These are phyloP conservation scores for Flagelloscypha sp. DNA, from an alignment of 768 basidiomycete species.

Conservation along the genomic window DNA sequence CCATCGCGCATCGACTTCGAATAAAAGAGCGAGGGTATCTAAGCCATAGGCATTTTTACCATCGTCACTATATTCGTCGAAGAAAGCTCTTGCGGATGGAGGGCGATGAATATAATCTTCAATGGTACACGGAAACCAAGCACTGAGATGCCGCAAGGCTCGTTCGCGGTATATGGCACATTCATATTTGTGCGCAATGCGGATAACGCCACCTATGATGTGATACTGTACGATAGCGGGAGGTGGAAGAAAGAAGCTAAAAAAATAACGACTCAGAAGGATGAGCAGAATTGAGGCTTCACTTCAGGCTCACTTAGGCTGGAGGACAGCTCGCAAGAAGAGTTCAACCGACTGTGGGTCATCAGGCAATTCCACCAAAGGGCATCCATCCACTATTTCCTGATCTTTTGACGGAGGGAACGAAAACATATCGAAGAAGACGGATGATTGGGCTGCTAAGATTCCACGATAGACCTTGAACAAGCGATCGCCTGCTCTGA, in stretches of 20 bases:
- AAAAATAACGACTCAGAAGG: too few species aligned
- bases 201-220: constrained; percentile 2
- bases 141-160: constrained; percentile 5
- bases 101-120: background rate
- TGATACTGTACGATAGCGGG: background rate
- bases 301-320: too few species aligned
- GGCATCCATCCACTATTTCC: constrained; percentile 18
- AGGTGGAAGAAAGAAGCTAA: constrained; percentile 3
- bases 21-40: too few species aligned
- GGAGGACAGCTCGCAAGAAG: too few species aligned
- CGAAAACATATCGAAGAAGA: constrained; percentile 18
- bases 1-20: too few species aligned
- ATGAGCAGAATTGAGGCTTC: too few species aligned
- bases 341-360: constrained; percentile 7
- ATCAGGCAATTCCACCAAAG: constrained; percentile 17
- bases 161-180: constrained; percentile 4
- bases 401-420: constrained; percentile 11
- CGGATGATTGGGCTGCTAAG: constrained; percentile 14
- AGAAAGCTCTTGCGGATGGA: too few species aligned
- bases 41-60: too few species aligned
- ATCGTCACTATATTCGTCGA: too few species aligned
- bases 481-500: constrained; percentile 16
- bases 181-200: constrained; percentile 9
- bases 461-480: constrained; percentile 18
- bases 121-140: constrained; percentile 1